Evolutionary conservation across 306 rosid genomes (phyloP).

Genomic region (Vachellia collinsii): DNA sequence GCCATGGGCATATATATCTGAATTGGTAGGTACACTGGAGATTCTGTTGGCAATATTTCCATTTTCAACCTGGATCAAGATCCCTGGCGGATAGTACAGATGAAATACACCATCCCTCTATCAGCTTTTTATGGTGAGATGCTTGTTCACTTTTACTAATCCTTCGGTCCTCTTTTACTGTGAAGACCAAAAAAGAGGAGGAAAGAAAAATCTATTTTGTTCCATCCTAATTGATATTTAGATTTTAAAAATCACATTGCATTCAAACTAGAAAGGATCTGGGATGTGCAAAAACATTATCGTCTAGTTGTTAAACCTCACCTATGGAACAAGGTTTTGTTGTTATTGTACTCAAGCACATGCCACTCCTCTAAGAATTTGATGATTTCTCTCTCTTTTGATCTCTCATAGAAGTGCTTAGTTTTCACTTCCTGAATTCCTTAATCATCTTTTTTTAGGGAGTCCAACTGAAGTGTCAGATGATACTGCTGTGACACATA

Average conservation of each 20-base stretch:
- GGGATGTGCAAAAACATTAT: slow-evolving; percentile 6
- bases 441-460: slow-evolving; percentile 52
- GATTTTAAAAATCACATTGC: slow-evolving; percentile 8
- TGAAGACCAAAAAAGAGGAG: background rate
- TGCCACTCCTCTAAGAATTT: background rate
- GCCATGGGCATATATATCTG: slow-evolving; percentile 17
- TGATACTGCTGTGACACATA: slow-evolving; percentile 51
- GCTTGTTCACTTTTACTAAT: slow-evolving; percentile 16
- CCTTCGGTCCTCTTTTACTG: slow-evolving; percentile 9
- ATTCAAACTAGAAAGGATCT: slow-evolving; percentile 14
- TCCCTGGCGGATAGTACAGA: slow-evolving; percentile 53
- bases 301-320: background rate
- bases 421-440: slow-evolving; percentile 15
- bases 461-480: slow-evolving; percentile 52
- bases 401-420: background rate
- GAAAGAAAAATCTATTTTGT: background rate
- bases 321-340: too few relatives aligned
- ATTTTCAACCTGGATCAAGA: slow-evolving; percentile 72
- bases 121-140: slow-evolving; percentile 74
- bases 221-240: background rate
- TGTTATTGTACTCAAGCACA: background rate
- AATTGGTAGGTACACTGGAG: slow-evolving; percentile 74
- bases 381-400: background rate
- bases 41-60: slow-evolving; percentile 69
- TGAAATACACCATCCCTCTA: slow-evolving; percentile 71